phyloP scores from a whole-genome alignment of 306 rosid genomes.

The Hippophae tibetana region DNA sequence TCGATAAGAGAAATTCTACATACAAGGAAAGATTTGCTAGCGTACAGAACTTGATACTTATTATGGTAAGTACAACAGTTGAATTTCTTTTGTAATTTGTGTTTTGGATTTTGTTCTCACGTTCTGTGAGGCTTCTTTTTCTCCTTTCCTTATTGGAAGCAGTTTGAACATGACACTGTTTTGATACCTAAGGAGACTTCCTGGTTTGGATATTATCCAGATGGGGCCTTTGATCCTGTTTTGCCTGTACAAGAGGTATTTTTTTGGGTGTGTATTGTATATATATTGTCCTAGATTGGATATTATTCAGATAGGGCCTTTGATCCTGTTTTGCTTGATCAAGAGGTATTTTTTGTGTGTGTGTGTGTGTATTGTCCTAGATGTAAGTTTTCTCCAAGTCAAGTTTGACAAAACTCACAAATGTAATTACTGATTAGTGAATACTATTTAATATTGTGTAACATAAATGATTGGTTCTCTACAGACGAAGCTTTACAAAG shows the following conservation, averaged over 20 bases:
- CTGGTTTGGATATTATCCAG: constrained; percentile 67
- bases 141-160: constrained; percentile 10
- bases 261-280: not conserved
- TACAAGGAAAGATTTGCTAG: constrained; percentile 66
- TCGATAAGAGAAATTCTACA: constrained; percentile 34
- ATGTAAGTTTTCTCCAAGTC: too few species aligned
- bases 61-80: constrained; percentile 57
- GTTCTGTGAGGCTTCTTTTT: constrained; percentile 4
- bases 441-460: not conserved
- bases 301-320: constrained; percentile 52
- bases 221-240: constrained; percentile 46
- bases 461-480: constrained; percentile 14
- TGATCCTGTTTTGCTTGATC: constrained; percentile 38
- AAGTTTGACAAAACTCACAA: too few species aligned
- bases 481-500: constrained; percentile 70
- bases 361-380: not conserved
- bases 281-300: constrained; percentile 45
- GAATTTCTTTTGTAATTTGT: constrained; percentile 2
- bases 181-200: constrained; percentile 64
- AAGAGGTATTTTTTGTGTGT: constrained; percentile 31
- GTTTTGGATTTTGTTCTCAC: not conserved
- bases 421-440: too few species aligned
- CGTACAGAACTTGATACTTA: constrained; percentile 58
- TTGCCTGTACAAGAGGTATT: constrained; percentile 51
- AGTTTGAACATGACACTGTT: constrained; percentile 54